Conservation (phyloP, 2,329 filamentous ascomycete genomes). For the Xylaria sp. region DNA sequence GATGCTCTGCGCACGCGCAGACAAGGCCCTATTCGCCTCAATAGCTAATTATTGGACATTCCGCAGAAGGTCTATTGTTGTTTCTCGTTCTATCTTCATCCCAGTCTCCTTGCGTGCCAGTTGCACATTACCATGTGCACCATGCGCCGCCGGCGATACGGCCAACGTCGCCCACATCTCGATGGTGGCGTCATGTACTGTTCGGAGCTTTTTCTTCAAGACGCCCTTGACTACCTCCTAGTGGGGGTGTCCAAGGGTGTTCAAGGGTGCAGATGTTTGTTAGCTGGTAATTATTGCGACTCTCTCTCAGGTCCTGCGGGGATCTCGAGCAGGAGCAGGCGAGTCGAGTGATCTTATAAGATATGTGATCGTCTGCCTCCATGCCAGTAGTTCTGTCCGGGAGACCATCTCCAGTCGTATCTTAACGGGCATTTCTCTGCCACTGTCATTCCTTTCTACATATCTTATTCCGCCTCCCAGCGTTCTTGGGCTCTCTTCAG, state of each 20-base stretch:
- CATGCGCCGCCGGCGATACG: slow-evolving; percentile 15
- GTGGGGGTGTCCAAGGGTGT: no score
- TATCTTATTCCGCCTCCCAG: slow-evolving; percentile 39
- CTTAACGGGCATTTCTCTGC: slow-evolving; percentile 37
- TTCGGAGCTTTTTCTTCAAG: slow-evolving; percentile 33
- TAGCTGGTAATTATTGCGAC: slow-evolving; percentile 29
- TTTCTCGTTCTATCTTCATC: slow-evolving; percentile 30
- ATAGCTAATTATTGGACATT: slow-evolving; percentile 38
- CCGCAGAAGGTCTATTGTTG: slow-evolving; percentile 34
- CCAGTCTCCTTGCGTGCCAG: slow-evolving; percentile 37
- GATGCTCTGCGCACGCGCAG: slow-evolving; percentile 19
- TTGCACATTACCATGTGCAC: slow-evolving; percentile 9
- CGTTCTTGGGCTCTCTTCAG: slow-evolving; percentile 37
- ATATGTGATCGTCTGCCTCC: slow-evolving; percentile 37
- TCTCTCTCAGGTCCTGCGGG: slow-evolving; percentile 23
- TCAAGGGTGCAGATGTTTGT: slow-evolving; percentile 29
- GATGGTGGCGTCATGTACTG: slow-evolving; percentile 33
- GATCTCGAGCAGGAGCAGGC: slow-evolving; percentile 12
- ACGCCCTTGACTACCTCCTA: slow-evolving; percentile 35
- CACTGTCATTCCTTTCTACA: slow-evolving; percentile 42
- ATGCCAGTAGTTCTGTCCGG: slow-evolving; percentile 33
- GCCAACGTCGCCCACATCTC: slow-evolving; percentile 21
- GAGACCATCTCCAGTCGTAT: slow-evolving; percentile 29
- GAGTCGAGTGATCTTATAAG: slow-evolving; percentile 35
- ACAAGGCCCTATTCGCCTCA: no score